Percentiles rank a stretch among this genome's conserved stretches.
Conservation (phyloP, 352 stramenopile genomes). For the Phytophthora sojae region DNA sequence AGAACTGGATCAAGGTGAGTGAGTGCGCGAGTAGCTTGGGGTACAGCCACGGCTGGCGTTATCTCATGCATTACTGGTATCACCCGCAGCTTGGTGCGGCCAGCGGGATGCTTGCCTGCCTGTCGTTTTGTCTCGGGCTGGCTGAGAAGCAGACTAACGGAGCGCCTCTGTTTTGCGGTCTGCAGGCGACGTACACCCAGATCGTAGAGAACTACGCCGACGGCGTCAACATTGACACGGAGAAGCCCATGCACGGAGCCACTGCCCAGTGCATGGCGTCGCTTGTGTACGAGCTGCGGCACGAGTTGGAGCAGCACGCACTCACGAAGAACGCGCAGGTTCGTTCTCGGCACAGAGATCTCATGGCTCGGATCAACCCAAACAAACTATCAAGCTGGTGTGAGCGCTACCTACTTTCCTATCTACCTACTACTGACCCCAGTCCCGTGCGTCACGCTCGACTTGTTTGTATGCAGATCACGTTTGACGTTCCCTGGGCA, state of each 20-base stretch:
- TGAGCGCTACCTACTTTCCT: neutral
- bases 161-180: neutral
- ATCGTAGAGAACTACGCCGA: slow-evolving; percentile 79
- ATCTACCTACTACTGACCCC: slow-evolving; percentile 1
- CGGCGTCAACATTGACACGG: slow-evolving; percentile 87
- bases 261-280: slow-evolving; percentile 54
- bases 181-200: slow-evolving; percentile 57
- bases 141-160: neutral
- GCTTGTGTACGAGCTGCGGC: slow-evolving; percentile 73
- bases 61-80: neutral
- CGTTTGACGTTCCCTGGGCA: slow-evolving; percentile 85
- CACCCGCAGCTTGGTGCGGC: neutral
- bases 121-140: neutral
- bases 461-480: slow-evolving; percentile 52
- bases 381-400: neutral
- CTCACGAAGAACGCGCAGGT: slow-evolving; percentile 77
- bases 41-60: neutral
- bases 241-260: slow-evolving; percentile 64
- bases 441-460: slow-evolving; percentile 5
- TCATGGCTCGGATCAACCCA: neutral
- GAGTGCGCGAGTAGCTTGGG: neutral
- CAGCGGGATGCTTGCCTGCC: neutral
- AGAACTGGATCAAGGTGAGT: slow-evolving; percentile 63
- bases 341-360: neutral
- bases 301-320: slow-evolving; percentile 53